Evolutionary conservation across 202 grass and related monocot genomes (phyloP).

Genomic region (Schoenoplectus tabernaemontani): DNA sequence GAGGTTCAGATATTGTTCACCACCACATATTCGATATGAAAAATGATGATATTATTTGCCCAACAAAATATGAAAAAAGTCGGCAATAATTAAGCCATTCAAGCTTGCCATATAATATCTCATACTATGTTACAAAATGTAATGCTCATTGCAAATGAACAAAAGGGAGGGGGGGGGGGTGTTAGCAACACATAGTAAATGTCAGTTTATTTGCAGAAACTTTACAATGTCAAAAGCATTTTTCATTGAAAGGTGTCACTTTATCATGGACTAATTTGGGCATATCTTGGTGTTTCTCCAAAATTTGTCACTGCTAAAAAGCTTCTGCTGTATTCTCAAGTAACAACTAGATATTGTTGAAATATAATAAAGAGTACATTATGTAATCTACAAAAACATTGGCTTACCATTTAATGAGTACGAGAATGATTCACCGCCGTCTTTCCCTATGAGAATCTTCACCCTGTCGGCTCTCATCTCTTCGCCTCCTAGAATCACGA

Average conservation of each 20-base stretch:
- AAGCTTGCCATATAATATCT: not conserved
- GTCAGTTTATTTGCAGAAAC: not conserved
- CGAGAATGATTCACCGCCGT: conserved; percentile 3
- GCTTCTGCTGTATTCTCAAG: not conserved
- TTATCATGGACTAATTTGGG: not conserved
- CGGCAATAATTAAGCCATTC: not conserved
- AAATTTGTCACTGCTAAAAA: not conserved
- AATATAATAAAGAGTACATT: not conserved
- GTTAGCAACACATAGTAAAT: not conserved
- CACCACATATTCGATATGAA: not conserved
- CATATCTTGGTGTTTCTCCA: not conserved
- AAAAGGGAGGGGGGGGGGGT: not conserved
- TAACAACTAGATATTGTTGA: not conserved
- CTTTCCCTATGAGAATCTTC: conserved; percentile 53
- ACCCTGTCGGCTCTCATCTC: conserved; percentile 34
- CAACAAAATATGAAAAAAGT: not conserved
- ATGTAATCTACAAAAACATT: not conserved
- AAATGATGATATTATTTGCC: not conserved
- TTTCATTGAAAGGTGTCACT: not conserved
- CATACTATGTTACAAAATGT: not conserved
- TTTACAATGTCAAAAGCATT: not conserved
- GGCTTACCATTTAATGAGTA: conserved; percentile 24
- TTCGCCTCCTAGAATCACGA: conserved; percentile 36
- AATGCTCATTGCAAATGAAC: not conserved
- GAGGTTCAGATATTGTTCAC: not conserved